Conservation (phyloP, 2,329 filamentous ascomycete species). For the Ceratocystis huliohia region DNA sequence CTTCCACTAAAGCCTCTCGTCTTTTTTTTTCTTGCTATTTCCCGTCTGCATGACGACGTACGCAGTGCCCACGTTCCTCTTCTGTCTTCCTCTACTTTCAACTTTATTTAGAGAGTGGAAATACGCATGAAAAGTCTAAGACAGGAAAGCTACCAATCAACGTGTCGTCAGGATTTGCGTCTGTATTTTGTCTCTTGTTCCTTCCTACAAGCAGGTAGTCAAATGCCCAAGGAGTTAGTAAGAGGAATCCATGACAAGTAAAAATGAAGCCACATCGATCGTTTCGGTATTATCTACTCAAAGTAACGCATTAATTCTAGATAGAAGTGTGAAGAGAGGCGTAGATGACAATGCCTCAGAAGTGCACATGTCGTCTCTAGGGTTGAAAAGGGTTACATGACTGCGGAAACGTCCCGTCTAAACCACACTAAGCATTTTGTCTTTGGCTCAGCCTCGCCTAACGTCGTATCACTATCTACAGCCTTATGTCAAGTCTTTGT, state of each 20-base stretch:
- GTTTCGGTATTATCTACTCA: too few relatives aligned
- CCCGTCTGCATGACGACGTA: too few relatives aligned
- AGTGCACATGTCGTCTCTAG: conserved; percentile 1
- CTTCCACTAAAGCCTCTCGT: background rate
- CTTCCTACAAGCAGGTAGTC: background rate
- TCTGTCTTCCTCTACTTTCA: background rate
- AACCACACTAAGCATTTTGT: background rate
- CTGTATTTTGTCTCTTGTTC: background rate
- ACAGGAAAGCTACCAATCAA: background rate
- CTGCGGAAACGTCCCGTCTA: background rate
- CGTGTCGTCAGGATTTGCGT: background rate
- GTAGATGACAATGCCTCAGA: background rate
- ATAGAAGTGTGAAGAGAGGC: too few relatives aligned
- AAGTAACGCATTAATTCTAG: too few relatives aligned
- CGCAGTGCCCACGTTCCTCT: background rate
- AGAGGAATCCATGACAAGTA: too few relatives aligned
- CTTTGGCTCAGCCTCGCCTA: background rate
- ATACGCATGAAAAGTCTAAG: too few relatives aligned
- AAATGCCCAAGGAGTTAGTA: too few relatives aligned
- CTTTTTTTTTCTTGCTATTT: background rate
- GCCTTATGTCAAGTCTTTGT: background rate
- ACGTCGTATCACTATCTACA: background rate
- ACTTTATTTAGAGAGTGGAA: background rate
- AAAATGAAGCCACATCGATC: too few relatives aligned
- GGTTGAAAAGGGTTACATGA: background rate